These are phyloP conservation scores for Raphanus sativus DNA, from an alignment of 345 rosid genomes.

Conservation along the genomic window DNA sequence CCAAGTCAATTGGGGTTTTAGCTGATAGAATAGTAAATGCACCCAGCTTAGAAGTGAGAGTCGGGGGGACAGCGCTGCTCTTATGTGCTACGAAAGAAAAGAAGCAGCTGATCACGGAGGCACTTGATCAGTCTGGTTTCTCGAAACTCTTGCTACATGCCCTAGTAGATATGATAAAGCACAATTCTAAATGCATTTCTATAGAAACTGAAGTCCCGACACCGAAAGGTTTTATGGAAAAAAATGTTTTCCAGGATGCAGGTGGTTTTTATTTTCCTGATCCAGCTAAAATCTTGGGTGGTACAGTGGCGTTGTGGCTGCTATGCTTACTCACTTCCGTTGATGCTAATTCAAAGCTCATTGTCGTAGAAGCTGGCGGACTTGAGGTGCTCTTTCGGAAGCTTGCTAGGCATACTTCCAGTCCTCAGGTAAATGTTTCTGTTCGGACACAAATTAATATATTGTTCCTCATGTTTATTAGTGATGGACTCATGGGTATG, in stretches of 20 bases:
- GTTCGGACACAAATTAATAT: background rate
- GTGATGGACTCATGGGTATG: background rate
- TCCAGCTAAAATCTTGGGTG: slow-evolving; percentile 62
- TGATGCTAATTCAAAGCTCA: slow-evolving; percentile 47
- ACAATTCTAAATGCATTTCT: slow-evolving; percentile 47
- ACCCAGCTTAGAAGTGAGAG: slow-evolving; percentile 65
- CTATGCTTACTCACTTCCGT: slow-evolving; percentile 61
- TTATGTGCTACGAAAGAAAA: slow-evolving; percentile 71
- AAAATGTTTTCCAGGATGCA: slow-evolving; percentile 56
- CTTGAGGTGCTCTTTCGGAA: slow-evolving; percentile 66
- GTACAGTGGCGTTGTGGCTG: slow-evolving; percentile 68
- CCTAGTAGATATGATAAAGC: slow-evolving; percentile 71
- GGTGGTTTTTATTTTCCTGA: slow-evolving; percentile 62
- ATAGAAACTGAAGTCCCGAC: slow-evolving; percentile 62
- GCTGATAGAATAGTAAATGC: slow-evolving; percentile 73
- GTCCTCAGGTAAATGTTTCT: slow-evolving; percentile 30
- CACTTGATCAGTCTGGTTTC: slow-evolving; percentile 60
- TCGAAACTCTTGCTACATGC: slow-evolving; percentile 54
- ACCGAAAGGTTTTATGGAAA: slow-evolving; percentile 57
- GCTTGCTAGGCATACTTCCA: slow-evolving; percentile 62
- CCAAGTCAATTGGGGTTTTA: slow-evolving; percentile 51
- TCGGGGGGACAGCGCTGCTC: slow-evolving; percentile 68
- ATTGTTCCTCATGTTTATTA: background rate
- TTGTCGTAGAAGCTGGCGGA: slow-evolving; percentile 76
- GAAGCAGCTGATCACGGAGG: slow-evolving; percentile 55